phyloP scores from a whole-genome alignment of 1,139 yeast species.

The Taphrina pruni region DNA sequence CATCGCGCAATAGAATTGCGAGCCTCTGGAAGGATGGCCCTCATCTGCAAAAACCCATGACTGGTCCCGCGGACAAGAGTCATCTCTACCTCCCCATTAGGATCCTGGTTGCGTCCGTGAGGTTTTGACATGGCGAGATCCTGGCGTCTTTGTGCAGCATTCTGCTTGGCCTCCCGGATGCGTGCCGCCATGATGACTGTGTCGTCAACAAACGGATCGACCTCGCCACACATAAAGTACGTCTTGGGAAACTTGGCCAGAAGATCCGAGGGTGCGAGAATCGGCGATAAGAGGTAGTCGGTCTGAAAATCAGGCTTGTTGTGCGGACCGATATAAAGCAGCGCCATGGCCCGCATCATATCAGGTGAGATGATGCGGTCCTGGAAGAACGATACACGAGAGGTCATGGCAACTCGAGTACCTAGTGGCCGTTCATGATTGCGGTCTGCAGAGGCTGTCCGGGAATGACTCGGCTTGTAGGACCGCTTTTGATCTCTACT shows the following conservation, averaged over 20 bases:
- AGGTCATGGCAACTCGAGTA: constrained; percentile 47
- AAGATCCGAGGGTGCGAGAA: constrained; percentile 47
- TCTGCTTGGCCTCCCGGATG: constrained; percentile 53
- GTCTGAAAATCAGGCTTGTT: constrained; percentile 47
- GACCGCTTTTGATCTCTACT: background rate
- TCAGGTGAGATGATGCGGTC: constrained; percentile 48
- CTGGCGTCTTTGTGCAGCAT: constrained; percentile 43
- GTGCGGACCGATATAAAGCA: constrained; percentile 48
- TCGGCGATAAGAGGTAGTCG: constrained; percentile 48
- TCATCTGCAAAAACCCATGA: constrained; percentile 59
- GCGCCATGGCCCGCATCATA: constrained; percentile 48
- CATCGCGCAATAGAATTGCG: constrained; percentile 47
- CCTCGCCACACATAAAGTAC: constrained; percentile 48
- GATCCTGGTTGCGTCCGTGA: constrained; percentile 36
- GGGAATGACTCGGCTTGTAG: background rate
- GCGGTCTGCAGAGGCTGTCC: constrained; percentile 23
- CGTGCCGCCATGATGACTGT: constrained; percentile 51
- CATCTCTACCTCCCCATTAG: constrained; percentile 49
- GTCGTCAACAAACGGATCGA: constrained; percentile 48
- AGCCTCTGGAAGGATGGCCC: constrained; percentile 55
- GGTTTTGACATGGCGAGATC: constrained; percentile 43
- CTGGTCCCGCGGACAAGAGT: constrained; percentile 55
- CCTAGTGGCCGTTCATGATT: constrained; percentile 26
- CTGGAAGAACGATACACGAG: constrained; percentile 48
- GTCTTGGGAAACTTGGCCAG: constrained; percentile 48